Base-by-base conservation (phyloP, 192 early-diverging fungal genomes). In the Linnemannia hyalina region DNA sequence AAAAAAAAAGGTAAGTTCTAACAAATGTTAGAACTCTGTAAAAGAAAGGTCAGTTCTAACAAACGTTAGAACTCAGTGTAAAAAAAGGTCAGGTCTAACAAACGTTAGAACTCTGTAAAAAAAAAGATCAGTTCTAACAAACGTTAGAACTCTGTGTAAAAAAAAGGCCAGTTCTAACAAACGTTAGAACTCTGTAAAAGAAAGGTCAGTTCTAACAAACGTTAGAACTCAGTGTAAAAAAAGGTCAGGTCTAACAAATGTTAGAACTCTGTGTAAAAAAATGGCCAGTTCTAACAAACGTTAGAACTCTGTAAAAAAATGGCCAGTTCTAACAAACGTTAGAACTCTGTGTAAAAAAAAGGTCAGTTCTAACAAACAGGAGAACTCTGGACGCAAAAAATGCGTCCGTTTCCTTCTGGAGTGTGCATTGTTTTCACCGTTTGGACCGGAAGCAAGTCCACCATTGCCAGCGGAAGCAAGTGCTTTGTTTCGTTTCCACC, bases 101-200 rank as follows among this genome's bases (percentile, higher is more conserved):
- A 57, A n/a, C 54, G 54, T 57, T 57, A 57, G 54, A 57, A 57
- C 23, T 57, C 54, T 57, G 54, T 57, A 23, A 57, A 57, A n/a
- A 6, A n/a, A 57, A 49, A 49, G 16, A 16, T 10, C 47, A 49
- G 38, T 69, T 69, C 68, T 69, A 13, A 69, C 68, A 69, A 69
- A 38, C 68, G n/a, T 29, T 5, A 69, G 68, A 69, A 69, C 68
- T 69, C 35, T 69, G 47, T 49, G 47, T 49, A 49, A 49, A 13
- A 20, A 49, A 49, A 49, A 18, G 16, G 47, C 4, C 47, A 49
- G 38, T 38, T 69, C 68, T 69, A 13, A 38, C 68, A 69, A 69
- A 16, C 68, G 7, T 29, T 5, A 69, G 68, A 69, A 69, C 68
- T 69, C 68, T 69, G 18, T 49, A 49, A 49, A 13, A 49, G 18